Base-by-base conservation (phyloP, 2,329 filamentous ascomycete species). In the Neofusicoccum parvum region DNA sequence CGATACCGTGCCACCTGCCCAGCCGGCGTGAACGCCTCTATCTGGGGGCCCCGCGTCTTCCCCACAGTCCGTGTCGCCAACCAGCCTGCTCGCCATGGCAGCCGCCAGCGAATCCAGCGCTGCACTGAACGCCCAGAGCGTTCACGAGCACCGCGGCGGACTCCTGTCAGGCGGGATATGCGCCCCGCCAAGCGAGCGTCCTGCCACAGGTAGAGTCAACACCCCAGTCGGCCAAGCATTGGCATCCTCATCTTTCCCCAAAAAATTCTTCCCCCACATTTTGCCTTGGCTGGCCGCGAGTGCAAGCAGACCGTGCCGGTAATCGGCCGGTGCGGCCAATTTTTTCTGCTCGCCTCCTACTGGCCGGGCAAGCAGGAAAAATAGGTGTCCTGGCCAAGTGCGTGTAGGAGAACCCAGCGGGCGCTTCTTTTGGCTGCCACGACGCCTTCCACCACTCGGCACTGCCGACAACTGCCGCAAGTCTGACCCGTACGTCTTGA, bases 161-260 rank as follows among this genome's bases (percentile, higher is more conserved):
- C 53, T 58, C 54, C 41, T 36, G 34, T 34, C 41, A 20, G 23
- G 41, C 54, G 54, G 48, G 41, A 58, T 39, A 23, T 15, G 41
- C 56, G 14, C 23, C 34, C 23, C n/a, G 56, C 56, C 56, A 48
- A 60, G 56, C 23, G 5, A 36, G 43, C 27, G 17, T 7, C 7
- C 56, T 60, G 56, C 56, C 41, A 60, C 56, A 60, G 3, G 3
- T 17, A 60, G 56, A 60, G 56, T 60, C 56, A 48, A 14, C 14
- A 46, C 32, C 56, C 56, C 41, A 5, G 41, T 23, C 56, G 3
- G 41, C 56, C 56, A 60, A 60, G 56, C 56, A 60, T 60, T 46
- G 41, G 41, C 41, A 23, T 20, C 12, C 56, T 48, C 39, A 46
- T 34, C 27, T 45, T n/a, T 20, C 46, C 41, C 54, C 41, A 27